Evolutionary conservation across 805 yeast species (phyloP).

Genomic region (Candida silvatica): DNA sequence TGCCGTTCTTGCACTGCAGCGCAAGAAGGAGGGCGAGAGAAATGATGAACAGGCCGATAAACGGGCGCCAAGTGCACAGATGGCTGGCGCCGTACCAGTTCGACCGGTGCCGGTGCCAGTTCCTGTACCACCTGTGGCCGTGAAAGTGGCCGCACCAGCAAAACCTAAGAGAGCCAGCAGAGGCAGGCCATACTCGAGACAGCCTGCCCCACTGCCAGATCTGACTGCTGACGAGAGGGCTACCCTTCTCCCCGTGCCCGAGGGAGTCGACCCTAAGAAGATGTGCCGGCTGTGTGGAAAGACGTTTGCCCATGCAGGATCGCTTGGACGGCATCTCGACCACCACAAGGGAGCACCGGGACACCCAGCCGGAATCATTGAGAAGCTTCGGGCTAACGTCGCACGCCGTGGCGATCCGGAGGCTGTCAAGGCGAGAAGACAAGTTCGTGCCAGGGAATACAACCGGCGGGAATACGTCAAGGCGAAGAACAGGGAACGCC

Average conservation of each 20-base stretch:
- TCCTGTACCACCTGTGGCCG: too few species aligned
- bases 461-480: constrained; percentile 39
- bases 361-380: constrained; percentile 44
- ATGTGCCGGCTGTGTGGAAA: constrained; percentile 45
- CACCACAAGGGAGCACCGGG: constrained; percentile 40
- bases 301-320: constrained; percentile 48
- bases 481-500: constrained; percentile 34
- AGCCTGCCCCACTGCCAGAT: constrained; percentile 18
- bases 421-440: constrained; percentile 31
- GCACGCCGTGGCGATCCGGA: constrained; percentile 42
- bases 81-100: constrained; percentile 15
- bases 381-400: constrained; percentile 36
- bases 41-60: not conserved
- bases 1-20: constrained; percentile 16
- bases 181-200: not conserved
- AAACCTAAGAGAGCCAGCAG: not conserved
- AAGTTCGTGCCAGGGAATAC: constrained; percentile 32
- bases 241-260: constrained; percentile 8
- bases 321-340: constrained; percentile 54
- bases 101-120: too few species aligned
- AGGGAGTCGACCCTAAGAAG: constrained; percentile 24
- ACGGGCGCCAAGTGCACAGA: not conserved
- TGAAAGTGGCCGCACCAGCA: constrained; percentile 5
- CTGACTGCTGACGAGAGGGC: constrained; percentile 79
- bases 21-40: constrained; percentile 4